These are phyloP conservation scores for Lablab purpureus DNA, from an alignment of 306 rosid genomes.

Conservation along the genomic window DNA sequence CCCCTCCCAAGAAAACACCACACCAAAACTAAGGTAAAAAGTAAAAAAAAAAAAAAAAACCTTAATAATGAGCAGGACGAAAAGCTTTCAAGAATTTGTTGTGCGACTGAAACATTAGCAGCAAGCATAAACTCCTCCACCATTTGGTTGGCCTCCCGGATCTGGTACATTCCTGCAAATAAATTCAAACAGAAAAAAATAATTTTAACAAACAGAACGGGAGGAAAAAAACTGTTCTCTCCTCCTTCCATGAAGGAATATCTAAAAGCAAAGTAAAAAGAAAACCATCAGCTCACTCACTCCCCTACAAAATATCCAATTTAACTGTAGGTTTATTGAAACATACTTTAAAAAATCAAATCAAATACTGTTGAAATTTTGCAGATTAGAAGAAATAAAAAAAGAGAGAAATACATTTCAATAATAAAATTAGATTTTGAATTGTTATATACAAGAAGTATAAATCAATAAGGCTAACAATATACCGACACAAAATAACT, in stretches of 20 bases:
- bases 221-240: neutral
- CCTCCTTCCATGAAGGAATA: constrained; percentile 18
- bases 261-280: neutral
- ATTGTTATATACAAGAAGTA: neutral
- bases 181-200: constrained; percentile 35
- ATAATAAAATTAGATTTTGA: constrained; percentile 2
- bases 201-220: neutral
- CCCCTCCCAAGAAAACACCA: constrained; percentile 14
- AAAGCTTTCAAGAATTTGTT: constrained; percentile 81
- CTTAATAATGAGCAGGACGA: constrained; percentile 83
- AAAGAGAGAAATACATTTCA: constrained; percentile 26
- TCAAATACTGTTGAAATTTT: constrained; percentile 13
- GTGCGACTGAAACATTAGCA: constrained; percentile 94
- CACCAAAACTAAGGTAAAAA: constrained; percentile 24
- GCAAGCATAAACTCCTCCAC: constrained; percentile 99
- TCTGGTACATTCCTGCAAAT: constrained; percentile 92
- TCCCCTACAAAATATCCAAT: constrained; percentile 34
- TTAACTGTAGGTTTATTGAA: neutral
- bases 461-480: too few species aligned
- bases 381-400: neutral
- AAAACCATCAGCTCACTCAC: constrained; percentile 9
- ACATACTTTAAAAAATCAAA: constrained; percentile 28
- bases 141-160: constrained; percentile 99
- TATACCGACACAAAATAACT: too few species aligned
- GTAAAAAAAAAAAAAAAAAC: constrained; percentile 50